phyloP scores from a whole-genome alignment of 129 eudicot species.

The Flaveria bidentis region DNA sequence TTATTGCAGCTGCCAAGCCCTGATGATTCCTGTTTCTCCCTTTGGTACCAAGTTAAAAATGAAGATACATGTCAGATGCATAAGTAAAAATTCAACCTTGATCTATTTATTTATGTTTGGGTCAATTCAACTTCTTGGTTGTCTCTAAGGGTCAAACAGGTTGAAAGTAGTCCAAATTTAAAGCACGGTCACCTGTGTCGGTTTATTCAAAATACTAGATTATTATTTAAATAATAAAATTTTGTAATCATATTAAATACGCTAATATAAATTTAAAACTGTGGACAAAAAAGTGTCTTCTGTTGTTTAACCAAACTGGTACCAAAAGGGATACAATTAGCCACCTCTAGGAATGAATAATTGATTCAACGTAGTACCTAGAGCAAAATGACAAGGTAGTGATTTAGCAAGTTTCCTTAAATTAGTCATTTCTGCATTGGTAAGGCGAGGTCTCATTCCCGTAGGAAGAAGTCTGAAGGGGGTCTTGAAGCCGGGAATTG shows the following conservation, averaged over 20 bases:
- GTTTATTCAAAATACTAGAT: background rate
- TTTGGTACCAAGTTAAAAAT: conserved; percentile 29
- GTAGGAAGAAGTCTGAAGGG: conserved; percentile 91
- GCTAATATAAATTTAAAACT: background rate
- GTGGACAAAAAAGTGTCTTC: background rate
- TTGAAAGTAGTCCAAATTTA: background rate
- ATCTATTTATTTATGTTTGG: background rate
- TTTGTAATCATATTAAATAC: background rate
- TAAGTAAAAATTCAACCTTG: background rate
- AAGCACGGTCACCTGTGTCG: background rate
- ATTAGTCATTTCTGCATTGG: conserved; percentile 90
- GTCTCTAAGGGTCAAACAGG: background rate
- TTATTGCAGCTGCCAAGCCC: conserved; percentile 80
- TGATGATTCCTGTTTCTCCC: conserved; percentile 99
- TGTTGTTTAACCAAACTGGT: background rate
- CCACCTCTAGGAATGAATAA: background rate
- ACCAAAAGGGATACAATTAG: background rate
- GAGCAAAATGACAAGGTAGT: conserved; percentile 98
- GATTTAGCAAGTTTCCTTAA: conserved; percentile 85
- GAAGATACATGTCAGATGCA: conserved; percentile 21
- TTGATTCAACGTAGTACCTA: conserved; percentile 54
- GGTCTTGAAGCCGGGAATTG: conserved; percentile 79
- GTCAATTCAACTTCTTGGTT: background rate
- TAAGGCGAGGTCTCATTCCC: conserved; percentile 81
- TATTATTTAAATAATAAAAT: background rate